Conservation (phyloP, 495 filamentous ascomycete species). For the Aspergillus conjunctus region DNA sequence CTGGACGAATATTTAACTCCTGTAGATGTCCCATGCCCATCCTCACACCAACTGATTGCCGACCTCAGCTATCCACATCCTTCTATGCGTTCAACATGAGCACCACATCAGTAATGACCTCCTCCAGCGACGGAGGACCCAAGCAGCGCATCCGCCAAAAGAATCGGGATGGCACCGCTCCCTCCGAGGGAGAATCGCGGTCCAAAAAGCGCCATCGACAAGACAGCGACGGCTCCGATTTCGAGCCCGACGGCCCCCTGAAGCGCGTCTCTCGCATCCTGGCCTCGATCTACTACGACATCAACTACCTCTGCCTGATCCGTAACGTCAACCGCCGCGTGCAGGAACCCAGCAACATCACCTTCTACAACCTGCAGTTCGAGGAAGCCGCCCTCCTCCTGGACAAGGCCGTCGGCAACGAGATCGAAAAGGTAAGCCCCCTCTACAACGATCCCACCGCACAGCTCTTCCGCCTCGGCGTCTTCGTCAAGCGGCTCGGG, state of each 20-base stretch:
- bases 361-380: conserved; percentile 6
- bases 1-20: too few relatives aligned
- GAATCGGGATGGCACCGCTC: neutral
- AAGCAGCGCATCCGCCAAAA: neutral
- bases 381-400: neutral
- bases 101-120: neutral
- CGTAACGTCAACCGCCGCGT: neutral
- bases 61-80: too few relatives aligned
- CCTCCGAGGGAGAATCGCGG: neutral
- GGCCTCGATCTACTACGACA: conserved; percentile 27
- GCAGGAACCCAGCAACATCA: neutral
- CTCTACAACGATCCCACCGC: neutral
- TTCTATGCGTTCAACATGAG: neutral
- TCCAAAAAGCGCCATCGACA: neutral
- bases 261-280: conserved; percentile 12
- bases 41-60: too few relatives aligned
- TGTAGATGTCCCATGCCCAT: too few relatives aligned
- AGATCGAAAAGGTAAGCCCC: neutral
- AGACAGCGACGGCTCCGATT: neutral
- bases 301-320: conserved; percentile 17
- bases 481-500: conserved; percentile 20
- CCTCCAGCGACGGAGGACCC: neutral
- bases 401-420: conserved; percentile 1
- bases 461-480: conserved; percentile 1
- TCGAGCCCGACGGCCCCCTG: neutral